Evolutionary conservation across 164 flowering plant species (phyloP).

Genomic region (Nymphaea thermarum): DNA sequence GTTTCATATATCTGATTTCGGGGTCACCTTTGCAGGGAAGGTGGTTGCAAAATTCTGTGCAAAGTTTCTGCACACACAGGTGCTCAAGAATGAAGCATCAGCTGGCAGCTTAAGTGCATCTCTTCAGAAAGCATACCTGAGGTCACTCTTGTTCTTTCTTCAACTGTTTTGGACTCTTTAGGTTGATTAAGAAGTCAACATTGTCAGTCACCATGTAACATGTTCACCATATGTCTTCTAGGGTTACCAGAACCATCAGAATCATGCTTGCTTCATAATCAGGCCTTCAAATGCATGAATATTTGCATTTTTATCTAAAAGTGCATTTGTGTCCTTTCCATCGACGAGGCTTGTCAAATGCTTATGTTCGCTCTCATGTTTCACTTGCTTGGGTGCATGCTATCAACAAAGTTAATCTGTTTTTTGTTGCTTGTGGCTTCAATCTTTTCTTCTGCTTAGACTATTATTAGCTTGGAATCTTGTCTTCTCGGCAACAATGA

Average conservation of each 20-base stretch:
- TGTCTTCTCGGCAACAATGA: background rate
- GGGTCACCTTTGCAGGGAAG: conserved; percentile 43
- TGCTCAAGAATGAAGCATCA: conserved; percentile 78
- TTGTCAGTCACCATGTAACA: background rate
- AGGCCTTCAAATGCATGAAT: too few relatives aligned
- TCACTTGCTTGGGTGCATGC: too few relatives aligned
- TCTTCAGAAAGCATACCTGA: conserved; percentile 76
- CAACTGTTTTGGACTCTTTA: background rate
- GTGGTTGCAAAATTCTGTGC: conserved; percentile 99
- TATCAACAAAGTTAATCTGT: too few relatives aligned
- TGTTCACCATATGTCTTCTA: too few relatives aligned
- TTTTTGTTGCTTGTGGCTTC: too few relatives aligned
- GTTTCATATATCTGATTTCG: background rate
- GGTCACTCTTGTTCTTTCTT: conserved; percentile 24
- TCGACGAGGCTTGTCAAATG: too few relatives aligned
- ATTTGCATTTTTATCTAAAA: too few relatives aligned
- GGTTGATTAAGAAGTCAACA: background rate
- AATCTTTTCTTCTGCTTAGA: background rate
- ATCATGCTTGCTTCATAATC: too few relatives aligned
- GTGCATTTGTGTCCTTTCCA: too few relatives aligned
- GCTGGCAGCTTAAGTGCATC: conserved; percentile 80
- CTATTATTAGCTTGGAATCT: background rate
- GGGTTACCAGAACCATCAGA: too few relatives aligned
- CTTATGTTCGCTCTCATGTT: too few relatives aligned
- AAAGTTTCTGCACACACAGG: conserved; percentile 87